Evolutionary conservation across 2,329 filamentous ascomycete genomes (phyloP), one percentile per base, ranked within the genome.

Genomic region (Fusarium xyrophilum): DNA sequence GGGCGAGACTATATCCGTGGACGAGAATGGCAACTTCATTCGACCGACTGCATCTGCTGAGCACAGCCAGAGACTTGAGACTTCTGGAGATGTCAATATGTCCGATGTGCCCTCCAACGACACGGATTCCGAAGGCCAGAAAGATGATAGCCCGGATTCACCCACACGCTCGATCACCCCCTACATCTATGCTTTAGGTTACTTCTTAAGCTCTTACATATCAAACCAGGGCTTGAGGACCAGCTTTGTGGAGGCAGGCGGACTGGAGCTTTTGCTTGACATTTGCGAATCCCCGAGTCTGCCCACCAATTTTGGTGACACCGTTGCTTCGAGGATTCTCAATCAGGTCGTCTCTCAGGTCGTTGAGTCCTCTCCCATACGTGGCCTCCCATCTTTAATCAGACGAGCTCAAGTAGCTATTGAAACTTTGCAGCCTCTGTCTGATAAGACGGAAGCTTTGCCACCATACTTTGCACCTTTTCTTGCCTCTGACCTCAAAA

Each of bases 281-380:
- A 88, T 97, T 57, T 91, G 91, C 40, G 92, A 91, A 56, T 87
- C 94, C 32, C 91, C 93, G 8, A 94, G 93, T 76, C 84, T 98
- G 47, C 89, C 93, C 2, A 89, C 77, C 28, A 89, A 71, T 19
- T 81, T 79, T 65, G 77, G 89, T 39, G 89, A 91, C 40, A 86
- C 87, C 9, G 80, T 85, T 54, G 87, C 91, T 7, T 90, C 89
- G 58, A 87, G 90, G 63, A 88, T 91, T 63, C 83, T 97, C 56
- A 87, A 89, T 19, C 86, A 88, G 36, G 90, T 97, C 14, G 84
- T 97, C 51, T 88, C 92, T 67, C 86, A 90, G 68, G 85, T 97
- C 67, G 88, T 94, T 10, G 95, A 98, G 72, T 86, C 89, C 28
- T 93, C 92, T 63, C 89, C 94, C 3, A 88, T 95, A 70, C 83